These are phyloP conservation scores for Letharia columbiana DNA, from an alignment of 495 filamentous ascomycete species.

Conservation along the genomic window DNA sequence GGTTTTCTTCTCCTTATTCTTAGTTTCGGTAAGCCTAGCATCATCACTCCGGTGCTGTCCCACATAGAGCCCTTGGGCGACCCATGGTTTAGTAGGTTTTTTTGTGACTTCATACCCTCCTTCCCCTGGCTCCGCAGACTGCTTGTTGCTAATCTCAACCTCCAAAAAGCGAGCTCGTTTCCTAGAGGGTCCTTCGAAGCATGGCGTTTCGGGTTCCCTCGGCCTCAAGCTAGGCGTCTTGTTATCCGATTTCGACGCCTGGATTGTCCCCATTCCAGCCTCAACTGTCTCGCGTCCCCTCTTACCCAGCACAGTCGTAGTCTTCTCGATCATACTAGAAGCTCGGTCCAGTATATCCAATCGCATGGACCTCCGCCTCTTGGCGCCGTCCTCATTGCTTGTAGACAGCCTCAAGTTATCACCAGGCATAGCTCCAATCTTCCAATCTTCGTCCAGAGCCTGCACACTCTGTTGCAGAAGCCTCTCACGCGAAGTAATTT, in stretches of 20 bases:
- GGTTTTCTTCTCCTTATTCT: slow-evolving; percentile 47
- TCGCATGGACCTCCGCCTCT: slow-evolving; percentile 34
- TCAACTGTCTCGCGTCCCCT: slow-evolving; percentile 40
- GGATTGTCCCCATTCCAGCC: slow-evolving; percentile 34
- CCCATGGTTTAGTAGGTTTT: slow-evolving; percentile 59
- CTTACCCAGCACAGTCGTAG: slow-evolving; percentile 47
- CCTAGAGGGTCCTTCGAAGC: slow-evolving; percentile 29
- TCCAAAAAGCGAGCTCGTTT: slow-evolving; percentile 46
- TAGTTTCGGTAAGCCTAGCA: slow-evolving; percentile 52
- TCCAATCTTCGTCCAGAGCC: slow-evolving; percentile 39
- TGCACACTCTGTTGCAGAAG: slow-evolving; percentile 39
- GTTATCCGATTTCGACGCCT: slow-evolving; percentile 23
- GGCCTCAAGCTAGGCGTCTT: slow-evolving; percentile 38
- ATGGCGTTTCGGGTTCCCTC: slow-evolving; percentile 29
- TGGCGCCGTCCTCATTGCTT: slow-evolving; percentile 25
- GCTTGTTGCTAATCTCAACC: slow-evolving; percentile 37
- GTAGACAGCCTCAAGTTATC: slow-evolving; percentile 31
- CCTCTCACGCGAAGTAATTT: slow-evolving; percentile 32
- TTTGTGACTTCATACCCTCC: slow-evolving; percentile 29
- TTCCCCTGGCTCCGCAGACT: slow-evolving; percentile 27
- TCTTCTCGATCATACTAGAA: slow-evolving; percentile 37
- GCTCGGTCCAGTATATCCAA: slow-evolving; percentile 38
- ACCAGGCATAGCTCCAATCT: slow-evolving; percentile 30
- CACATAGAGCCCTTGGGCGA: slow-evolving; percentile 77
- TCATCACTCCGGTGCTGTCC: slow-evolving; percentile 66